Evolutionary conservation across 306 rosid genomes (phyloP).

Genomic region (Oemleria cerasiformis): DNA sequence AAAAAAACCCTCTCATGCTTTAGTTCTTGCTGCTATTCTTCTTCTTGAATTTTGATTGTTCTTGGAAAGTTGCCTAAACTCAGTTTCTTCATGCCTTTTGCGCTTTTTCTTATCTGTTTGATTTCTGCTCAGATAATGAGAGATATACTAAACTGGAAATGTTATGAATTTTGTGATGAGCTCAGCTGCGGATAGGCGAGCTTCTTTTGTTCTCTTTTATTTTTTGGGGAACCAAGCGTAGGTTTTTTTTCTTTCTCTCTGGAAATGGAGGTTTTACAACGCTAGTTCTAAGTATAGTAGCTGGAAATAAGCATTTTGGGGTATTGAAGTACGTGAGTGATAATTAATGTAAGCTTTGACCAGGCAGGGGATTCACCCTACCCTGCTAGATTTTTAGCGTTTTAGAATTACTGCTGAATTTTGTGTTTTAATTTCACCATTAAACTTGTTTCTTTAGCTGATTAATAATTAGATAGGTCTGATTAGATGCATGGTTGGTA

Average conservation of each 20-base stretch:
- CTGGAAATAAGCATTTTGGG: not conserved
- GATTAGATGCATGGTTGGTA: too few species aligned
- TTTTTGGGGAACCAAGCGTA: conserved; percentile 7
- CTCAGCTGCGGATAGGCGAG: not conserved
- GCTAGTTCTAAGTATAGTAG: not conserved
- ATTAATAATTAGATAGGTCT: too few species aligned
- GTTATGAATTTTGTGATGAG: not conserved
- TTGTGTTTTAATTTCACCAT: not conserved
- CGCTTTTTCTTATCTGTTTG: not conserved
- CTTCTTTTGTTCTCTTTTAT: not conserved
- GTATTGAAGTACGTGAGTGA: not conserved
- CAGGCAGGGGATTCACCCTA: not conserved
- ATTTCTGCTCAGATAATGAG: not conserved
- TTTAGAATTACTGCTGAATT: not conserved
- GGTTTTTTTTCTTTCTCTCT: not conserved
- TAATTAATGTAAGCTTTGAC: not conserved
- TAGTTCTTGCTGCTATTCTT: not conserved
- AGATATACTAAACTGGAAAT: not conserved
- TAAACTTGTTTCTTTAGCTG: not conserved
- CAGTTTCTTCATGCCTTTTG: not conserved
- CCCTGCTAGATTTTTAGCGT: not conserved
- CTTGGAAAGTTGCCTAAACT: conserved; percentile 1
- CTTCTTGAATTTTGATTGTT: not conserved
- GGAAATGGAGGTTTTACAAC: not conserved
- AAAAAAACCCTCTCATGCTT: not conserved